Conservation (phyloP, 2,329 filamentous ascomycete species). For the Alternaria gaisen region DNA sequence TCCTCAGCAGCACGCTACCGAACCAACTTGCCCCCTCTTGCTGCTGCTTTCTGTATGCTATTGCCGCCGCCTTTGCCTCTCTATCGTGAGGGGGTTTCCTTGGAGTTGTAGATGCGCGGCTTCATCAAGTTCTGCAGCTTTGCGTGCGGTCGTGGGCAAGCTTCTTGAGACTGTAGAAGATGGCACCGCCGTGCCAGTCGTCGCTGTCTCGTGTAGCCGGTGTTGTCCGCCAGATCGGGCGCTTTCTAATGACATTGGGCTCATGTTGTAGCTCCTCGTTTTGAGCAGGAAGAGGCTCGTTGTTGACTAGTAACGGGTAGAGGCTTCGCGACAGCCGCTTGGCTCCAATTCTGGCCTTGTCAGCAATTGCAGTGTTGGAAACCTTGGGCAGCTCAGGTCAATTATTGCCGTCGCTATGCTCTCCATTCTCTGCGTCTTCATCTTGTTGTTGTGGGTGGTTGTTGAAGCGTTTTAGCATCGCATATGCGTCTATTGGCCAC, state of each 20-base stretch:
- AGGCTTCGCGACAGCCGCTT: background rate
- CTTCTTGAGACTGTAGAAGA: constrained; percentile 1
- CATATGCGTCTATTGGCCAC: background rate
- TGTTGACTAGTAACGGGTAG: background rate
- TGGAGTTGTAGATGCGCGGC: background rate
- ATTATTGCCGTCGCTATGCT: background rate
- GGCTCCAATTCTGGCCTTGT: background rate
- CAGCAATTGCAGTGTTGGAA: background rate
- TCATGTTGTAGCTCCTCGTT: background rate
- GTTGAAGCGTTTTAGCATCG: background rate
- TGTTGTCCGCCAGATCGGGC: too few relatives aligned
- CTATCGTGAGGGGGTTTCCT: background rate
- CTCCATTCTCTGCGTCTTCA: background rate
- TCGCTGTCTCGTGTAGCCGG: background rate
- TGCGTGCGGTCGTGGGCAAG: background rate
- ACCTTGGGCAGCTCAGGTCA: background rate
- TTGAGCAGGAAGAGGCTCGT: background rate
- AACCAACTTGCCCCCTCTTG: background rate
- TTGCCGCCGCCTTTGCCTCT: constrained; percentile 36
- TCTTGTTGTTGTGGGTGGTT: background rate
- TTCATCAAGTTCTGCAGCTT: background rate
- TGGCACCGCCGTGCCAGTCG: background rate
- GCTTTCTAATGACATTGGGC: background rate
- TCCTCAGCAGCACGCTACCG: background rate
- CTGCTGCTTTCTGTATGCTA: background rate